phyloP scores from a whole-genome alignment of 148 eudicot genomes.

The Euryodendron excelsum region DNA sequence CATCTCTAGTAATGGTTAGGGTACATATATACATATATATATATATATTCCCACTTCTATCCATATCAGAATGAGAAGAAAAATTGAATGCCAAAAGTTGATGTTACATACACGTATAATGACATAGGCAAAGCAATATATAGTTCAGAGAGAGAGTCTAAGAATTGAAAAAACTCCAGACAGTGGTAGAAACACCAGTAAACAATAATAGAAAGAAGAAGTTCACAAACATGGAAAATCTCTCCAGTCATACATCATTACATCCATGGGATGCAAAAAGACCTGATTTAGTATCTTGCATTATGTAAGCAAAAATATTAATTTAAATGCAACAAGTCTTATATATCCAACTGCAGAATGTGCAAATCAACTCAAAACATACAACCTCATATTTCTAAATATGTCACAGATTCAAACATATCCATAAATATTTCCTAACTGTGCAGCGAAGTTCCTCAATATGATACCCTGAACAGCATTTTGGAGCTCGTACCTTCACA shows the following conservation, averaged over 20 bases:
- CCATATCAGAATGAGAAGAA: no score
- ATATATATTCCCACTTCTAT: no score
- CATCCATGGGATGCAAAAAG: not conserved
- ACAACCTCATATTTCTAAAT: not conserved
- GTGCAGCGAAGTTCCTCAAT: not conserved
- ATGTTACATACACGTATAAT: no score
- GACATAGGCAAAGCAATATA: no score
- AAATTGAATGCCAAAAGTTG: no score
- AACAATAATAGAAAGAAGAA: not conserved
- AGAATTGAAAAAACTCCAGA: no score
- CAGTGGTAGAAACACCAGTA: not conserved
- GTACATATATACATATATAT: no score
- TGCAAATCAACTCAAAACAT: no score
- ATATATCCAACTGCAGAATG: not conserved
- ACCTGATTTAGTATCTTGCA: no score
- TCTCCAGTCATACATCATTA: not conserved
- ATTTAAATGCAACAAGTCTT: not conserved
- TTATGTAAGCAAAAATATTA: not conserved
- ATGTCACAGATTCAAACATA: not conserved
- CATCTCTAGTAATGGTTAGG: no score
- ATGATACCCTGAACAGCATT: not conserved
- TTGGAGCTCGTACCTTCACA: constrained; percentile 2
- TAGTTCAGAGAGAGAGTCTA: no score
- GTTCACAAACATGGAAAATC: not conserved
- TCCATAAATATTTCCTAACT: not conserved